A percentile compares a stretch with the other conserved stretches of the same genome.
phyloP scores from a whole-genome alignment of 805 yeast genomes.

The Nakazawaea anatomiae region DNA sequence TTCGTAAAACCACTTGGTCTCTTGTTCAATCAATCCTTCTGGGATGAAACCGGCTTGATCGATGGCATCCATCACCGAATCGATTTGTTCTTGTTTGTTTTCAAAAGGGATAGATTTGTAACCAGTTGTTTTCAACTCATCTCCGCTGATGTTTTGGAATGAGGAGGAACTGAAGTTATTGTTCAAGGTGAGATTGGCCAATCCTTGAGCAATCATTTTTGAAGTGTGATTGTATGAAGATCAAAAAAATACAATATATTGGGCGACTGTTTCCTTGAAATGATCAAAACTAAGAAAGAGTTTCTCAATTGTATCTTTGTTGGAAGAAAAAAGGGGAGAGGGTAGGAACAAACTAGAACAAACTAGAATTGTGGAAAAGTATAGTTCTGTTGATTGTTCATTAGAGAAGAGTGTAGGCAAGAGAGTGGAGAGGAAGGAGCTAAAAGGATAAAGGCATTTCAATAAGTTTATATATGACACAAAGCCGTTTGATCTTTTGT shows the following conservation, averaged over 20 bases:
- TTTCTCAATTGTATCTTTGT: no score
- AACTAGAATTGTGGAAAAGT: no score
- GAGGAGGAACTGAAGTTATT: constrained; percentile 29
- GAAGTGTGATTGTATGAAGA: background rate
- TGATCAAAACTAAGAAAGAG: background rate
- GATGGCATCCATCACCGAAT: constrained; percentile 71
- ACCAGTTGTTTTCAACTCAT: constrained; percentile 36
- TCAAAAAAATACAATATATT: no score
- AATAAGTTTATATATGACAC: no score
- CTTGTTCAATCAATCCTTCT: constrained; percentile 75
- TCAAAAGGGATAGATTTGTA: constrained; percentile 72
- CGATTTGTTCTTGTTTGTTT: constrained; percentile 78
- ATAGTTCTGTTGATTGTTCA: no score
- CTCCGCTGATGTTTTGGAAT: constrained; percentile 24
- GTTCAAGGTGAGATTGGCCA: constrained; percentile 20
- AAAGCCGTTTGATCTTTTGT: no score
- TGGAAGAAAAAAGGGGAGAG: no score
- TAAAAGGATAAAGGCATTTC: no score
- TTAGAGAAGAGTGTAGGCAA: no score
- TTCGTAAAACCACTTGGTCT: constrained; percentile 86
- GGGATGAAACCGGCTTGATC: constrained; percentile 89
- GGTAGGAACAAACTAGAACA: no score
- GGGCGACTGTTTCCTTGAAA: background rate
- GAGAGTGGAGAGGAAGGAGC: no score
- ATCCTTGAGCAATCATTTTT: constrained; percentile 4